These are phyloP conservation scores for Prunus mume DNA, from an alignment of 306 rosid genomes.

Conservation along the genomic window DNA sequence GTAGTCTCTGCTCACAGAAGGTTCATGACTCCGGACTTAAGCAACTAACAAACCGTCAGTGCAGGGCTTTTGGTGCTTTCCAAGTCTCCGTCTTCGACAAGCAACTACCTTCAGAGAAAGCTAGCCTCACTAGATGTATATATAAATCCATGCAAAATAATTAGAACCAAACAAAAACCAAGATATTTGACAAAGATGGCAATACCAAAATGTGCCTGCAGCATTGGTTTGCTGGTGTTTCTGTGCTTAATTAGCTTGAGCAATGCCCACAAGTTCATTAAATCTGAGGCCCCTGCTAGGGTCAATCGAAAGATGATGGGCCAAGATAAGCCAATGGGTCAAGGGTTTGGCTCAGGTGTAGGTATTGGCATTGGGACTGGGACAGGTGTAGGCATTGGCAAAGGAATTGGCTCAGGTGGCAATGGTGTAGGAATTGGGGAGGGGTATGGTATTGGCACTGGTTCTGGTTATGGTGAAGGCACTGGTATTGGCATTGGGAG, in stretches of 20 bases:
- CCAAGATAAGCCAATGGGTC: background rate
- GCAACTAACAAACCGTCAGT: background rate
- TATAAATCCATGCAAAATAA: constrained; percentile 6
- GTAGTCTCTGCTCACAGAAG: constrained; percentile 8
- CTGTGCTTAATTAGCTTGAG: background rate
- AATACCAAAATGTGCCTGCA: background rate
- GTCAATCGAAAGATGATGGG: background rate
- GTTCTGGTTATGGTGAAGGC: background rate
- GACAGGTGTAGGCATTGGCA: background rate
- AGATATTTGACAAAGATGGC: constrained; percentile 3
- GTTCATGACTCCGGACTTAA: constrained; percentile 12
- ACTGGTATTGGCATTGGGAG: background rate
- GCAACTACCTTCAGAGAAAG: background rate
- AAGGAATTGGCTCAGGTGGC: background rate
- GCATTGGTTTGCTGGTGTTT: background rate
- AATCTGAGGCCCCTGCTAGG: background rate
- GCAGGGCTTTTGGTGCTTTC: background rate
- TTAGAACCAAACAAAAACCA: background rate
- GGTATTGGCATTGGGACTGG: background rate
- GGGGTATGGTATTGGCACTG: background rate
- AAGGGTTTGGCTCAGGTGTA: background rate
- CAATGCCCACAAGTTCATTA: background rate
- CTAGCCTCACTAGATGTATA: background rate
- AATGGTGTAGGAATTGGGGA: background rate
- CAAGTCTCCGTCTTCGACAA: background rate